phyloP scores from a whole-genome alignment of 2,329 filamentous ascomycete genomes.

The Claviceps sp. region DNA sequence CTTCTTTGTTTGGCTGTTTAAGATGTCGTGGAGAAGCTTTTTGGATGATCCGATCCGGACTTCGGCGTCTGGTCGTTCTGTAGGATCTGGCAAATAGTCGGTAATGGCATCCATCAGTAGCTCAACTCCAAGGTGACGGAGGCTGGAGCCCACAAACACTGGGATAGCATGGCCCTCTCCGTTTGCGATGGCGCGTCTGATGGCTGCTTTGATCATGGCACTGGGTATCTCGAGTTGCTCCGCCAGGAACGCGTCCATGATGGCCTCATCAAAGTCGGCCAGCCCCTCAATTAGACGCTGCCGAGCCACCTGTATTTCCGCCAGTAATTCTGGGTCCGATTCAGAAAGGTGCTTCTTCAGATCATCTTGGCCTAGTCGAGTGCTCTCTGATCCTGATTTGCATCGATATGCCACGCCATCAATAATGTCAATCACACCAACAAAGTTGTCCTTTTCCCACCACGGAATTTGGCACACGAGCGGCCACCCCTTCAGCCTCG shows the following conservation, averaged over 20 bases:
- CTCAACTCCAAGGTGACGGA: conserved; percentile 88
- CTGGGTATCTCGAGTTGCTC: conserved; percentile 60
- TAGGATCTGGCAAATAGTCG: conserved; percentile 73
- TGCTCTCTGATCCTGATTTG: conserved; percentile 33
- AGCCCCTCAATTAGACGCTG: conserved; percentile 68
- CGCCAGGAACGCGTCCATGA: conserved; percentile 76
- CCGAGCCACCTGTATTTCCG: conserved; percentile 64
- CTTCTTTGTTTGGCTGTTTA: conserved; percentile 26
- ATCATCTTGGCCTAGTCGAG: conserved; percentile 15
- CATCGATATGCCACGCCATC: conserved; percentile 64
- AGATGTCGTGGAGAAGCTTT: conserved; percentile 21
- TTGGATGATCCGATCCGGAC: conserved; percentile 53
- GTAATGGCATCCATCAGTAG: conserved; percentile 79
- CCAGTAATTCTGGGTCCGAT: conserved; percentile 37
- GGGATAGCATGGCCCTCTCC: conserved; percentile 66
- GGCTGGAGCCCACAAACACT: conserved; percentile 82
- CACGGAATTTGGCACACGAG: conserved; percentile 90
- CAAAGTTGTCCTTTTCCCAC: conserved; percentile 72
- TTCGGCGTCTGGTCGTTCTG: conserved; percentile 66
- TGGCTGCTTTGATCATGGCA: conserved; percentile 53
- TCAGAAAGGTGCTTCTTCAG: conserved; percentile 26
- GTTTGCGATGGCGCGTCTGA: conserved; percentile 57
- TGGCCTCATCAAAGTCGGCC: conserved; percentile 75
- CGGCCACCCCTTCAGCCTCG: conserved; percentile 69
- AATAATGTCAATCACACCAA: conserved; percentile 75